These are phyloP conservation scores for Lasiodiplodia theobromae DNA, from an alignment of 2,329 filamentous ascomycete genomes.

Conservation along the genomic window DNA sequence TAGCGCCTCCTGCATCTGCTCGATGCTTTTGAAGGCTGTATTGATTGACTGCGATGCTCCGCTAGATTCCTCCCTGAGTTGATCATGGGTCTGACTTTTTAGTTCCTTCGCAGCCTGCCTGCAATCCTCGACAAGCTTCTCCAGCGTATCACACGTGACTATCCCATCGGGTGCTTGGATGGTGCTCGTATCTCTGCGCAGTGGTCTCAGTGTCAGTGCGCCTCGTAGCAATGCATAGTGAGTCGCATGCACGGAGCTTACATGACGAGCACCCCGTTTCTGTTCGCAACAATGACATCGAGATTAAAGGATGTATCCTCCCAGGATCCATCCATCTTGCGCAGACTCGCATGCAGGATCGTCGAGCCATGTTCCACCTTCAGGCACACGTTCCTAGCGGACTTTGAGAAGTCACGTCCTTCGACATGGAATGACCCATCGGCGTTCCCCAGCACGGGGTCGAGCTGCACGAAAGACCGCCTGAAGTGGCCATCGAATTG, in stretches of 20 bases:
- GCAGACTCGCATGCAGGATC: background rate
- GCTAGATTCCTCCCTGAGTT: background rate
- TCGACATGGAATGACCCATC: background rate
- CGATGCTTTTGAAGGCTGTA: background rate
- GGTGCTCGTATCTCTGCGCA: background rate
- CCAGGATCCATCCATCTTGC: background rate
- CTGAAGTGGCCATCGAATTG: background rate
- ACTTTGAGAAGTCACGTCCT: slow-evolving; percentile 7
- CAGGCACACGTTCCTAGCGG: background rate
- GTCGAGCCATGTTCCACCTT: slow-evolving; percentile 1
- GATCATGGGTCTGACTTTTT: background rate
- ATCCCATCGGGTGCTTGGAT: background rate
- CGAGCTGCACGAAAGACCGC: slow-evolving; percentile 1
- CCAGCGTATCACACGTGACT: background rate
- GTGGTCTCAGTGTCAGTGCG: background rate
- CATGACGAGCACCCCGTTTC: background rate
- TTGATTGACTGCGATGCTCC: background rate
- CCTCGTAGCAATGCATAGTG: background rate
- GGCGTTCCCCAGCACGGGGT: background rate
- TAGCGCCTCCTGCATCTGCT: slow-evolving; percentile 2
- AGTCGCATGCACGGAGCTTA: background rate
- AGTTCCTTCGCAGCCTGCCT: background rate
- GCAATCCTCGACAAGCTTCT: background rate
- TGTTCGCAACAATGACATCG: slow-evolving; percentile 8
- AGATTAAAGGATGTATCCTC: slow-evolving; percentile 1